These are phyloP conservation scores for Conticribra weissflogii DNA, from an alignment of 108 stramenopile species.

Conservation along the genomic window DNA sequence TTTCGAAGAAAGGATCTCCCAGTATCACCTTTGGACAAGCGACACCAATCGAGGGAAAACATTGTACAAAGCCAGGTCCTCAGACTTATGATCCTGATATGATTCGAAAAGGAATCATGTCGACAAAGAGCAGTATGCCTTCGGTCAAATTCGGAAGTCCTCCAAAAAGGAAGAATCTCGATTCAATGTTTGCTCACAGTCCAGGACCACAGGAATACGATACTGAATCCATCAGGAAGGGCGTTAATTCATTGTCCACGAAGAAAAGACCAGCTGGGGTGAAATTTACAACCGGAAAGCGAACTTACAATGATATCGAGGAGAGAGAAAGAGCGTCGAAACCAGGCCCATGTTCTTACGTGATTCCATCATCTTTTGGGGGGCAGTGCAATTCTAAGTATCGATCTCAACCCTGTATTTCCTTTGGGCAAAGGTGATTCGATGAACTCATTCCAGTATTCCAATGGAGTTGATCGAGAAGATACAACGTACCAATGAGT, in stretches of 20 bases:
- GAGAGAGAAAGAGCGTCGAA: constrained; percentile 43
- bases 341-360: constrained; percentile 49
- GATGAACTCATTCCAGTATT: not conserved
- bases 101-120: constrained; percentile 46
- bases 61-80: constrained; percentile 36
- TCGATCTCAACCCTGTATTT: constrained; percentile 39
- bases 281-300: constrained; percentile 52
- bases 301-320: constrained; percentile 58
- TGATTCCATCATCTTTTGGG: constrained; percentile 34
- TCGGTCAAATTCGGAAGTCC: constrained; percentile 50
- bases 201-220: constrained; percentile 56
- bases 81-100: constrained; percentile 46
- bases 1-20: constrained; percentile 30
- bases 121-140: constrained; percentile 38
- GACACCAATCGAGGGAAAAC: constrained; percentile 10
- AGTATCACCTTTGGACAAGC: constrained; percentile 37
- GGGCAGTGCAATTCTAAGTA: constrained; percentile 43
- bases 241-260: constrained; percentile 35
- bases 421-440: constrained; percentile 47
- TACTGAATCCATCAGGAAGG: constrained; percentile 34
- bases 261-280: constrained; percentile 44
- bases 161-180: constrained; percentile 13
- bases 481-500: too few relatives aligned
- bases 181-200: not conserved
- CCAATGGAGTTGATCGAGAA: not conserved